Conservation (phyloP, 2,329 filamentous ascomycete species). For the Pseudogymnoascus pannorum region DNA sequence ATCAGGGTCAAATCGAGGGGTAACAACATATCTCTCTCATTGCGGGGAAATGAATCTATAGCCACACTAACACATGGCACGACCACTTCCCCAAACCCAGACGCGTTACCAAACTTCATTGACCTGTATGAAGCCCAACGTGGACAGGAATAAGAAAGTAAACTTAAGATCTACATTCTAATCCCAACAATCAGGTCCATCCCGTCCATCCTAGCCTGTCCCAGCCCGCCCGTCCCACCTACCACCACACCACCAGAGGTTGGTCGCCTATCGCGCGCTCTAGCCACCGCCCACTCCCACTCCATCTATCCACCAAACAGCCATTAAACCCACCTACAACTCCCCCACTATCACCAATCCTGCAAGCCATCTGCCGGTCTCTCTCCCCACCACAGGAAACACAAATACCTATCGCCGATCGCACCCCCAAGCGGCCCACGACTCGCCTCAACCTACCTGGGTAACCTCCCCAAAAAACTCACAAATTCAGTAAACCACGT, state of each 20-base stretch:
- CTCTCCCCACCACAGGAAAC: background rate
- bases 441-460: background rate
- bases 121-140: background rate
- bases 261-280: too few relatives aligned
- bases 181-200: background rate
- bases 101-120: background rate
- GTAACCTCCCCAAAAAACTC: too few relatives aligned
- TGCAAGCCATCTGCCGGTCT: constrained; percentile 1
- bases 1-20: background rate
- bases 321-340: background rate
- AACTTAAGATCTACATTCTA: background rate
- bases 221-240: background rate
- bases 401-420: constrained; percentile 1
- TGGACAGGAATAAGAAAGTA: constrained; percentile 1
- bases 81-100: background rate
- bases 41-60: background rate
- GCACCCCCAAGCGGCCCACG: background rate
- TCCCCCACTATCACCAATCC: background rate
- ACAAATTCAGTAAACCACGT: background rate
- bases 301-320: background rate
- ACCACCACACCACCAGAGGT: background rate
- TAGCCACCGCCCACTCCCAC: too few relatives aligned
- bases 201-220: background rate
- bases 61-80: background rate
- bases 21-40: background rate